Evolutionary conservation across 805 yeast genomes (phyloP).

Genomic region (Metschnikowia rubicola): DNA sequence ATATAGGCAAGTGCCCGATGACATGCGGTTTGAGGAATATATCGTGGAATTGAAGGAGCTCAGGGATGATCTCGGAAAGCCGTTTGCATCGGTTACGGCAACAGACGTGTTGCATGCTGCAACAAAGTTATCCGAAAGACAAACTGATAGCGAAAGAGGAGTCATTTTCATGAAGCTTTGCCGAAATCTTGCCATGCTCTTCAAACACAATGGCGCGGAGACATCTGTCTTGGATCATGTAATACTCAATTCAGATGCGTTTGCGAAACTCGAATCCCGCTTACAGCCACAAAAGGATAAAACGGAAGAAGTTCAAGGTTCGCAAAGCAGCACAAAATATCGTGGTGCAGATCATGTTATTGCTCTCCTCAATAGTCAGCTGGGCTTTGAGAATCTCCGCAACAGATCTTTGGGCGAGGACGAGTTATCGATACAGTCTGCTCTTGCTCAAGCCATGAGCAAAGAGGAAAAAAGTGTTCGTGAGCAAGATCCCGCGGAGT

Average conservation of each 20-base stretch:
- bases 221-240: slow-evolving; percentile 37
- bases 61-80: slow-evolving; percentile 16
- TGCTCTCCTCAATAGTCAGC: slow-evolving; percentile 1
- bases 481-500: slow-evolving; percentile 13
- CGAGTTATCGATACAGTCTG: slow-evolving; percentile 22
- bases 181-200: slow-evolving; percentile 29
- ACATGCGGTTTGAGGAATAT: slow-evolving; percentile 32
- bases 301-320: neutral
- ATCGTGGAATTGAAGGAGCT: slow-evolving; percentile 27
- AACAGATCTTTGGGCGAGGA: neutral
- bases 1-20: slow-evolving; percentile 33
- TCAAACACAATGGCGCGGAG: slow-evolving; percentile 30
- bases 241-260: slow-evolving; percentile 26
- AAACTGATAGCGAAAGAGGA: slow-evolving; percentile 13
- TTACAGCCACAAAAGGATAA: neutral
- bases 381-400: neutral
- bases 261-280: slow-evolving; percentile 21
- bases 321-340: slow-evolving; percentile 1
- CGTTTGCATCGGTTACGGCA: slow-evolving; percentile 17
- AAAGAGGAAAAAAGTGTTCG: slow-evolving; percentile 12
- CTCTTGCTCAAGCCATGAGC: slow-evolving; percentile 23
- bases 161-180: slow-evolving; percentile 25
- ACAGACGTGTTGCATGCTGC: slow-evolving; percentile 17
- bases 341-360: slow-evolving; percentile 8
- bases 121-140: slow-evolving; percentile 8